Evolutionary conservation across 2,329 filamentous ascomycete genomes (phyloP), one percentile per base, ranked within the genome.

Genomic region (Ophiocordyceps polyrhachis-furcata): DNA sequence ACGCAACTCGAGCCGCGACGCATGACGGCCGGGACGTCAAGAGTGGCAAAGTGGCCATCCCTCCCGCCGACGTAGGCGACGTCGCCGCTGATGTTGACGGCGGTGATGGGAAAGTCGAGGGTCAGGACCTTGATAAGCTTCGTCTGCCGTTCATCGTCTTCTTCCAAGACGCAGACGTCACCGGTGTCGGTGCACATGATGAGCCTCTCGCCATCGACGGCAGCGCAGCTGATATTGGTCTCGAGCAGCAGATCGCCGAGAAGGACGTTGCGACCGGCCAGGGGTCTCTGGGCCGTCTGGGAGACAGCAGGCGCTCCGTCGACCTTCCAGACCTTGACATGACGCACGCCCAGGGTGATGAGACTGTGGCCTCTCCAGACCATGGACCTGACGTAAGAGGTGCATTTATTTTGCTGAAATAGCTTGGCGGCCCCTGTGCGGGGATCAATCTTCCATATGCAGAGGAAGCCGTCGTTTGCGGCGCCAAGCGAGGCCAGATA

Each of bases 301-400:
- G 81, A 81, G 5, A 64, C 63, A 17, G 69, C 64, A 40, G 67
- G 46, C 55, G 54, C 64, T 23, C 89, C 85, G 32, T 91, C 83
- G 12, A 91, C 72, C 52, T 81, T 80, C 91, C 91, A 98, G 43
- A 93, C 74, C 62, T 95, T 96, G 59, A 95, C 77, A 63, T 95
- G 89, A 23, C 91, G 78, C 44, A 91, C 82, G 14, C 91, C 91
- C 21, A 91, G 76, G 49, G 89, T 95, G 47, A 98, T 69, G 44
- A 98, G 70, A 51, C 65, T 83, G 52, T 72, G 81, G 12, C 88
- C 88, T 62, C 95, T 76, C 89, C 91, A 98, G 38, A 83, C 73
- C 76, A 98, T 93, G 44, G 81, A 79, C 50, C 80, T 81, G 53
- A 96, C 75, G 49, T 78, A 79, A 17, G 84, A 87, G 7, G 88